These are phyloP conservation scores for Eremothecium coryli DNA, from an alignment of 1,139 yeast species.

Conservation along the genomic window DNA sequence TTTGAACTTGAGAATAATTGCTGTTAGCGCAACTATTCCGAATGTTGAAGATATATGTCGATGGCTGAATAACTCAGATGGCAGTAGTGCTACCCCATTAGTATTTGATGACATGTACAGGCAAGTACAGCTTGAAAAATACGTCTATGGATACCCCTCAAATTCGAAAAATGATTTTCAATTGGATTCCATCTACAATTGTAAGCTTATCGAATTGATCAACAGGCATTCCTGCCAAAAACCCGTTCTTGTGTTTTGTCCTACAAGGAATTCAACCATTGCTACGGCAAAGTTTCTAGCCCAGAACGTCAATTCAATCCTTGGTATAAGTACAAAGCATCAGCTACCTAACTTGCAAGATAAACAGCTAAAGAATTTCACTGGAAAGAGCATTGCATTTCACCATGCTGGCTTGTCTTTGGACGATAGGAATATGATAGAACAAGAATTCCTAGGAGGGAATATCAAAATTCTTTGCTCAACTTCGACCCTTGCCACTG, in stretches of 20 bases:
- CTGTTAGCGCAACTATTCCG: slow-evolving; percentile 48
- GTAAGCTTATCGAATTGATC: too few species aligned
- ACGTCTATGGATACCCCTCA: too few species aligned
- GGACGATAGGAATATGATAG: slow-evolving; percentile 39
- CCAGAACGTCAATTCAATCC: slow-evolving; percentile 11
- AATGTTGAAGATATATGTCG: slow-evolving; percentile 41
- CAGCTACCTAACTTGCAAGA: slow-evolving; percentile 20
- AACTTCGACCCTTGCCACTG: slow-evolving; percentile 73
- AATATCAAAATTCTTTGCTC: slow-evolving; percentile 40
- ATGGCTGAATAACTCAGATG: too few species aligned
- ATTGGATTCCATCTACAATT: too few species aligned
- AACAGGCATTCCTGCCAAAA: too few species aligned
- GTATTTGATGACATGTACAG: too few species aligned
- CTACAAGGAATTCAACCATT: slow-evolving; percentile 42
- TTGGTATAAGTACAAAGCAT: neutral
- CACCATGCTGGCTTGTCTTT: slow-evolving; percentile 51
- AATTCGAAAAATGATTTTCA: too few species aligned
- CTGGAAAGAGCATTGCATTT: slow-evolving; percentile 38
- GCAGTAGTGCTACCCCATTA: too few species aligned
- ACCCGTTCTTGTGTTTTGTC: too few species aligned
- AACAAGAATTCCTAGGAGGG: slow-evolving; percentile 38
- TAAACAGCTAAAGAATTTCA: slow-evolving; percentile 26
- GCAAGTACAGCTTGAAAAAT: too few species aligned
- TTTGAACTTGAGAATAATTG: slow-evolving; percentile 37
- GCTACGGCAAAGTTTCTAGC: slow-evolving; percentile 38